A percentile compares a stretch with the other conserved stretches of the same genome.
Conservation (phyloP, 805 yeast species). For the Candida adriatica region DNA sequence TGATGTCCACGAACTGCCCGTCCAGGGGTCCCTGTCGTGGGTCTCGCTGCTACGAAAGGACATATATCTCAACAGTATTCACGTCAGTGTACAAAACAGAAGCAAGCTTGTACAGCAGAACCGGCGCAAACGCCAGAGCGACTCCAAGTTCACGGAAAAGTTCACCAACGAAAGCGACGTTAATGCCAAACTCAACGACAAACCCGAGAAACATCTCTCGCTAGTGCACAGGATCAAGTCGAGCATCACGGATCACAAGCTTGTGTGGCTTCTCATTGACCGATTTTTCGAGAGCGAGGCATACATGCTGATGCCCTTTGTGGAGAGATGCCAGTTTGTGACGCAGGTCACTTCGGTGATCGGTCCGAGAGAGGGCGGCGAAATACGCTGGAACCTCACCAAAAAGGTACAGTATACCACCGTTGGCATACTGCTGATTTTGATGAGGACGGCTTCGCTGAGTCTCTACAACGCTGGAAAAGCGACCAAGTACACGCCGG, state of each 20-base stretch:
- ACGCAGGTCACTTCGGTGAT: constrained; percentile 8
- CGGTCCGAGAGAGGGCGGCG: constrained; percentile 10
- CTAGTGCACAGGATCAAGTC: constrained; percentile 3
- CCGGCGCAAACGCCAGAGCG: background rate
- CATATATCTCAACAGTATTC: constrained; percentile 16
- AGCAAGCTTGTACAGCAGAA: constrained; percentile 1
- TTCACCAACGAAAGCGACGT: constrained; percentile 4
- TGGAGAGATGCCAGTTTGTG: constrained; percentile 16
- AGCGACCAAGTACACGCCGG: constrained; percentile 4
- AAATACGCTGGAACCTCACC: constrained; percentile 8
- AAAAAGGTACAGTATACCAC: constrained; percentile 16
- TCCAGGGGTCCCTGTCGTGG: constrained; percentile 22
- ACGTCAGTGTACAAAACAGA: constrained; percentile 7
- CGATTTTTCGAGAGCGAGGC: constrained; percentile 20
- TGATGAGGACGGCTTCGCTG: constrained; percentile 21
- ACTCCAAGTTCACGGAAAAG: constrained; percentile 4
- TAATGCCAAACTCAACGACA: constrained; percentile 4
- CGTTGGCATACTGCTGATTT: constrained; percentile 14
- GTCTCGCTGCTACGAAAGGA: constrained; percentile 20
- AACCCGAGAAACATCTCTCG: constrained; percentile 1
- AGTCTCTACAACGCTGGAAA: constrained; percentile 17
- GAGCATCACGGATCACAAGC: constrained; percentile 12
- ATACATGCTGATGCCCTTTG: constrained; percentile 14
- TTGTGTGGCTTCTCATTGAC: constrained; percentile 22
- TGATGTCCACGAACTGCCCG: constrained; percentile 7